Evolutionary conservation across 768 basidiomycete species (phyloP).

Genomic region (Serpula lacrymans): DNA sequence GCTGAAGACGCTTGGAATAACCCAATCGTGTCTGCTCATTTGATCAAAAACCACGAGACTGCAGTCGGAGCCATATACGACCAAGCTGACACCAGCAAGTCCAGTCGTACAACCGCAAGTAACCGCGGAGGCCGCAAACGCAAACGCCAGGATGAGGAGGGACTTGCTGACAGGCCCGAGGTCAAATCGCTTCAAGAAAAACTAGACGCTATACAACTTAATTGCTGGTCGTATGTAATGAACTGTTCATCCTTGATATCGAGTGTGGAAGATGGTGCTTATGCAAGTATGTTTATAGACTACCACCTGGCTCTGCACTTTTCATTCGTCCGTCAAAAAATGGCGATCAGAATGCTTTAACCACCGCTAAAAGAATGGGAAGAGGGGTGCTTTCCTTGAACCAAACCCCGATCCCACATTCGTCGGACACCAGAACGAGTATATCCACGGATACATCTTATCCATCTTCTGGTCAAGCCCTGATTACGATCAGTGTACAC

Average conservation of each 20-base stretch:
- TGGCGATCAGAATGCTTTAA: conserved; percentile 62
- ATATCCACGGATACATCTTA: too few species aligned
- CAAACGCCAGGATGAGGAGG: conserved; percentile 26
- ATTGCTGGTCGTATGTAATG: conserved; percentile 59
- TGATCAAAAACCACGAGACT: conserved; percentile 51
- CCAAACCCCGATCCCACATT: conserved; percentile 55
- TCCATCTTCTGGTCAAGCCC: too few species aligned
- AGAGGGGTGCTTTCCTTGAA: conserved; percentile 29
- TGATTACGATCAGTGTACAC: conserved; percentile 61
- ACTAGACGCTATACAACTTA: conserved; percentile 51
- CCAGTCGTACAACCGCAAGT: too few species aligned
- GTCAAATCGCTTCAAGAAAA: conserved; percentile 45
- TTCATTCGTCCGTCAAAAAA: conserved; percentile 65
- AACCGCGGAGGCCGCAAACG: conserved; percentile 28
- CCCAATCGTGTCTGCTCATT: conserved; percentile 54
- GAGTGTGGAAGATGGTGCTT: too few species aligned
- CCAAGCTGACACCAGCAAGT: conserved; percentile 34
- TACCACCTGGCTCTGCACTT: conserved; percentile 48
- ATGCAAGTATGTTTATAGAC: conserved; percentile 35
- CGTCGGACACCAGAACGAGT: too few species aligned
- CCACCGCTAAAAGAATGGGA: conserved; percentile 22
- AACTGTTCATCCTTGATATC: too few species aligned
- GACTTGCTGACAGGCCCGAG: conserved; percentile 37
- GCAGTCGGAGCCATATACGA: conserved; percentile 36
- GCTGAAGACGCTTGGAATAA: conserved; percentile 49